Percentiles rank a stretch among this genome's conserved stretches.
Conservation (phyloP, 306 rosid species). For the Gastrolobium bilobum region DNA sequence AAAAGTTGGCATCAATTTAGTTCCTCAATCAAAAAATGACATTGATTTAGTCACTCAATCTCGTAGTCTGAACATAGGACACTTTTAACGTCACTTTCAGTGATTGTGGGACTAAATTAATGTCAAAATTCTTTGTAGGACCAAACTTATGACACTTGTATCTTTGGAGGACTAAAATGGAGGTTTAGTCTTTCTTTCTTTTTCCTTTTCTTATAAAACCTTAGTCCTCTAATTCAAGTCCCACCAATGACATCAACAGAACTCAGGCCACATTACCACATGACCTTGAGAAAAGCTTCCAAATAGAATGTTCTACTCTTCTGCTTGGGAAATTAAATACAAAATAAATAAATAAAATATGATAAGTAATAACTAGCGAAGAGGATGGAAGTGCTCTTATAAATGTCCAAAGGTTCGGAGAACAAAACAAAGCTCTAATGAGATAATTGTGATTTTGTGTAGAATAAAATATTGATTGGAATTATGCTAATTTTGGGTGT, state of each 20-base stretch:
- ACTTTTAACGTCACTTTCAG: neutral
- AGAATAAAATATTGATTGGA: conserved; percentile 17
- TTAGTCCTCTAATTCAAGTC: conserved; percentile 6
- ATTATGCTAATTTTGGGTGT: conserved; percentile 7
- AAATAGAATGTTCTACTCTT: neutral
- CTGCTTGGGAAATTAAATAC: conserved; percentile 5
- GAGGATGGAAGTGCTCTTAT: neutral
- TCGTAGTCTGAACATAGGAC: neutral
- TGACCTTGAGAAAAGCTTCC: neutral
- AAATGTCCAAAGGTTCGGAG: neutral
- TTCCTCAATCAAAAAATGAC: neutral
- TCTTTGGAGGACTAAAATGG: conserved; percentile 3
- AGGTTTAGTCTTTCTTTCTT: neutral
- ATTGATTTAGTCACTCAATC: neutral
- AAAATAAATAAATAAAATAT: neutral
- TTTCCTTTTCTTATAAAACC: neutral
- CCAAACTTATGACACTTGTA: neutral
- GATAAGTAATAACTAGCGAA: conserved; percentile 1
- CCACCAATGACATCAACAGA: conserved; percentile 18
- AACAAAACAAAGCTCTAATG: neutral
- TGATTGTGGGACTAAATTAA: neutral
- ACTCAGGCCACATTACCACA: neutral
- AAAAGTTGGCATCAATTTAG: neutral
- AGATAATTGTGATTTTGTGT: neutral
- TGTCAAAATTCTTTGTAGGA: conserved; percentile 6